Conservation (phyloP, 257 asterid species). For the Solanum rostratum region DNA sequence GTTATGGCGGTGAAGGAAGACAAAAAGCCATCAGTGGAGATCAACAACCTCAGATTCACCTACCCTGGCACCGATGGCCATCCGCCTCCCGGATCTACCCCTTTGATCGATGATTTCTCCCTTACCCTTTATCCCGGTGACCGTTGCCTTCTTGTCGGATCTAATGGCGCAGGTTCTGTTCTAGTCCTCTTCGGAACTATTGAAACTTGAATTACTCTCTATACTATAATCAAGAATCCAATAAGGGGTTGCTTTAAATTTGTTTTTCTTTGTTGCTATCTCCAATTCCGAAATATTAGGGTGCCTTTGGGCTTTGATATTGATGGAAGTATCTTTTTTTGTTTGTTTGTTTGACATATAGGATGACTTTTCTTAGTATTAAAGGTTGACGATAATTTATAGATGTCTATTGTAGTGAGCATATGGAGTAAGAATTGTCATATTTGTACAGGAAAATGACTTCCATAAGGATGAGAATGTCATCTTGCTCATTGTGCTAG, state of each 20-base stretch:
- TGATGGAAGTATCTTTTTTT: not conserved
- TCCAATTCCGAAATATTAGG: not conserved
- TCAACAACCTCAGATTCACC: conserved; percentile 68
- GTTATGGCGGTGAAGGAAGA: conserved; percentile 24
- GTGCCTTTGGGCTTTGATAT: not conserved
- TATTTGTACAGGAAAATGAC: not conserved
- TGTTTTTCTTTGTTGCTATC: not conserved
- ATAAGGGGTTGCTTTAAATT: not conserved
- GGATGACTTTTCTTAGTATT: not conserved
- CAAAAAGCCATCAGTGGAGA: conserved; percentile 46
- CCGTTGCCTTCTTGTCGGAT: conserved; percentile 93
- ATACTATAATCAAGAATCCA: not conserved
- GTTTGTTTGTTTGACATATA: too few species aligned
- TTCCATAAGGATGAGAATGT: not conserved
- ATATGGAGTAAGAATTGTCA: not conserved
- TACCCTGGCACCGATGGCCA: conserved; percentile 98
- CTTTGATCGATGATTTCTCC: conserved; percentile 71
- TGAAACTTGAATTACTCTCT: not conserved
- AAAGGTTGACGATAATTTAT: not conserved
- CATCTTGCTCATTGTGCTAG: not conserved
- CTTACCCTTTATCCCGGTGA: conserved; percentile 58
- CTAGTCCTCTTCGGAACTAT: not conserved
- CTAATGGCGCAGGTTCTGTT: conserved; percentile 87
- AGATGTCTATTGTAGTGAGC: not conserved
- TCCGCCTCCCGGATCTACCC: conserved; percentile 90